Conservation (phyloP, 345 rosid species). For the Passiflora organensis region DNA sequence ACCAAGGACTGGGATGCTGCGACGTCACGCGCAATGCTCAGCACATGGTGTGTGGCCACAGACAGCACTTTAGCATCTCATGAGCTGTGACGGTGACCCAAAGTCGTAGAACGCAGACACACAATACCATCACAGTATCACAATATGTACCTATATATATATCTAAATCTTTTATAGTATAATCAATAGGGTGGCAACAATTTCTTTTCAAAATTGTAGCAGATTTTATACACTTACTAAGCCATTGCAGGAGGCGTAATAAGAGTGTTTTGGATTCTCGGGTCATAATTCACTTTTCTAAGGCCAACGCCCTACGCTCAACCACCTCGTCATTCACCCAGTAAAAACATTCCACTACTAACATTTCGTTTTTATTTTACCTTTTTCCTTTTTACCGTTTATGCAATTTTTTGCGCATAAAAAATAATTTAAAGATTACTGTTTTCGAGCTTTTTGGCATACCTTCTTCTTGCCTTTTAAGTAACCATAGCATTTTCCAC, state of each 20-base stretch:
- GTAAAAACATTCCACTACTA: too few species aligned
- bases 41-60: constrained; percentile 9
- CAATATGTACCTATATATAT: too few species aligned
- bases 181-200: too few species aligned
- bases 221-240: constrained; percentile 55
- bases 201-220: constrained; percentile 30
- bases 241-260: constrained; percentile 26
- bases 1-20: constrained; percentile 12
- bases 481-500: constrained; percentile 25
- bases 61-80: not conserved
- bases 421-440: constrained; percentile 22
- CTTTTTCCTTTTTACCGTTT: too few species aligned
- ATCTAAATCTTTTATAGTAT: too few species aligned
- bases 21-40: not conserved
- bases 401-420: not conserved
- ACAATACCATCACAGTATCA: too few species aligned
- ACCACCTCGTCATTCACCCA: too few species aligned
- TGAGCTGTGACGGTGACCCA: constrained; percentile 60
- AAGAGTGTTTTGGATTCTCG: constrained; percentile 3
- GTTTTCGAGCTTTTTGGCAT: too few species aligned
- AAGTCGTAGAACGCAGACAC: too few species aligned
- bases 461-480: constrained; percentile 34
- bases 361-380: too few species aligned
- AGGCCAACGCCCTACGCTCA: constrained; percentile 26
- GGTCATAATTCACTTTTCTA: not conserved